Evolutionary conservation across 2,329 filamentous ascomycete genomes (phyloP).

Genomic region (Lachnellula willkommii): DNA sequence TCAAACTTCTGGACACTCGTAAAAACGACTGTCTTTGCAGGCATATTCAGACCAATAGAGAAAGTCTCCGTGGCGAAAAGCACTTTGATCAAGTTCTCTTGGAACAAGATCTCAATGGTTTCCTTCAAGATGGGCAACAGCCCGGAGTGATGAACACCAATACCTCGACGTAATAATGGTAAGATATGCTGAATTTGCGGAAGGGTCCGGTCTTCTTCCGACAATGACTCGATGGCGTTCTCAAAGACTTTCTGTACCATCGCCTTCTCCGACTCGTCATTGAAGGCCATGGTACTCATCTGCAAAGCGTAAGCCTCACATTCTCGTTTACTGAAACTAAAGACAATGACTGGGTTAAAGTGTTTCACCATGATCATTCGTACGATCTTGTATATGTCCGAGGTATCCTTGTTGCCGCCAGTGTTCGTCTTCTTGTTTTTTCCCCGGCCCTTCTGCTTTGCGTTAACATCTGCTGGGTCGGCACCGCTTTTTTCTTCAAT

Average conservation of each 20-base stretch:
- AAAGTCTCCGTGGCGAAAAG: constrained; percentile 98
- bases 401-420: constrained; percentile 64
- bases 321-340: constrained; percentile 98
- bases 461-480: constrained; percentile 72
- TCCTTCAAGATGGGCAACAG: constrained; percentile 94
- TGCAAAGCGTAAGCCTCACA: constrained; percentile 86
- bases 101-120: constrained; percentile 97
- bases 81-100: constrained; percentile 96
- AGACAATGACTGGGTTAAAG: constrained; percentile 97
- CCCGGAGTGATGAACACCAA: constrained; percentile 95
- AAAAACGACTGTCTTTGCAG: constrained; percentile 98
- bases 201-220: constrained; percentile 81
- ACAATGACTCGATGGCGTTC: constrained; percentile 86
- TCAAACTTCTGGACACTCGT: constrained; percentile 95
- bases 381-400: constrained; percentile 95
- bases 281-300: constrained; percentile 85
- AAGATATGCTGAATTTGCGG: constrained; percentile 89
- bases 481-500: constrained; percentile 85
- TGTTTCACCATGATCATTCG: constrained; percentile 98
- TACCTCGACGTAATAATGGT: constrained; percentile 81
- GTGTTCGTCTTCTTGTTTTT: constrained; percentile 92
- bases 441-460: constrained; percentile 77
- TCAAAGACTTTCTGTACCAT: constrained; percentile 94
- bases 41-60: constrained; percentile 98
- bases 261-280: constrained; percentile 89